Evolutionary conservation across 371 early-diverging fungal genomes (phyloP).

Genomic region (Mucor piriformis): DNA sequence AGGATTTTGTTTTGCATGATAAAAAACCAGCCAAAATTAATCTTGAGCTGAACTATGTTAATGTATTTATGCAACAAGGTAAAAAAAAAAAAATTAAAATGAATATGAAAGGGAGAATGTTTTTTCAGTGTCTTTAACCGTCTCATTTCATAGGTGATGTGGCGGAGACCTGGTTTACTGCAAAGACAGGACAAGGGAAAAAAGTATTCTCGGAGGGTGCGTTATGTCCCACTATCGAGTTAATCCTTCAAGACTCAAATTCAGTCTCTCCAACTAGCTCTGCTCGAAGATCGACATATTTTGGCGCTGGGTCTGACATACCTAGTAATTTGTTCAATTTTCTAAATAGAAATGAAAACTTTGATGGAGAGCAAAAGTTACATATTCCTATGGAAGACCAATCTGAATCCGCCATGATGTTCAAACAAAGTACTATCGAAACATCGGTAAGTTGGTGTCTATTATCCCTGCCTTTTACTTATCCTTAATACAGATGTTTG

Average conservation of each 20-base stretch:
- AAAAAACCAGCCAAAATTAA: slow-evolving; percentile 31
- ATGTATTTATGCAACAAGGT: slow-evolving; percentile 48
- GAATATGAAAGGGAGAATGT: no score
- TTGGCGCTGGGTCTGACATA: slow-evolving; percentile 46
- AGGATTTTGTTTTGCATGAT: not conserved
- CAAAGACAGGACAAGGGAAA: slow-evolving; percentile 32
- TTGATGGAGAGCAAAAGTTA: slow-evolving; percentile 56
- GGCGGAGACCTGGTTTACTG: slow-evolving; percentile 48
- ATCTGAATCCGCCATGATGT: slow-evolving; percentile 62
- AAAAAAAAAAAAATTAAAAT: slow-evolving; percentile 28
- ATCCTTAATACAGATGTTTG: slow-evolving; percentile 46
- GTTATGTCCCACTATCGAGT: slow-evolving; percentile 47
- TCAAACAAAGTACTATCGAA: slow-evolving; percentile 66
- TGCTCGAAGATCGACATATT: slow-evolving; percentile 26
- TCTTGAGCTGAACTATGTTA: slow-evolving; percentile 40
- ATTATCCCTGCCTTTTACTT: not conserved
- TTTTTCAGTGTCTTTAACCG: no score
- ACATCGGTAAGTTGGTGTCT: slow-evolving; percentile 54
- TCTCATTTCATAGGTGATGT: slow-evolving; percentile 35
- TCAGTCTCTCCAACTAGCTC: slow-evolving; percentile 8
- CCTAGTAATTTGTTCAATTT: slow-evolving; percentile 40
- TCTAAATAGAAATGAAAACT: slow-evolving; percentile 33
- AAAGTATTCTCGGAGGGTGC: slow-evolving; percentile 15
- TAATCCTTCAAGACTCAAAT: slow-evolving; percentile 39
- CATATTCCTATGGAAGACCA: slow-evolving; percentile 58